phyloP scores from a whole-genome alignment of 306 rosid species.

The Alnus glutinosa region DNA sequence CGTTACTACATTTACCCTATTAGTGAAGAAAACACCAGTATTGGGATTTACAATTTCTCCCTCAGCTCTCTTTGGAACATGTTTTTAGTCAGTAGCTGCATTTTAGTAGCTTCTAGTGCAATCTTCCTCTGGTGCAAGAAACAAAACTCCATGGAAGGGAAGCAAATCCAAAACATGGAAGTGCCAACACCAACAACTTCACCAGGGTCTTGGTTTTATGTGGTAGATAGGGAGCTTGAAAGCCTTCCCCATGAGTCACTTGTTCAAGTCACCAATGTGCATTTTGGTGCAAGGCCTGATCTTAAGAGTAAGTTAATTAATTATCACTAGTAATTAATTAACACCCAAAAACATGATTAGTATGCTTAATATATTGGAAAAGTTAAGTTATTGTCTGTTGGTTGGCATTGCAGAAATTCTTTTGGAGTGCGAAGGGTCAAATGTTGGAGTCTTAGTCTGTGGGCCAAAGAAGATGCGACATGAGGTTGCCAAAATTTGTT shows the following conservation, averaged over 20 bases:
- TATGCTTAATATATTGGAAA: no score
- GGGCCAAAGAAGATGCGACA: constrained; percentile 57
- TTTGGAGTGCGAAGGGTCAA: constrained; percentile 38
- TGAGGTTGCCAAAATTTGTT: constrained; percentile 51
- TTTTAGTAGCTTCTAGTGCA: constrained; percentile 39
- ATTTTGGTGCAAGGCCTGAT: constrained; percentile 46
- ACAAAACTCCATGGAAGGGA: constrained; percentile 23
- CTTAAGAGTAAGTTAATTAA: constrained; percentile 36
- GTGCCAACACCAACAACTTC: constrained; percentile 25
- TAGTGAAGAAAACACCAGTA: constrained; percentile 12
- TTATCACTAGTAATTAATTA: no score
- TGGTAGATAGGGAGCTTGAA: constrained; percentile 38
- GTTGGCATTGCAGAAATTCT: constrained; percentile 36
- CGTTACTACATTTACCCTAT: constrained; percentile 45
- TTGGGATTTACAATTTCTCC: constrained; percentile 34
- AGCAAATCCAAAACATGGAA: constrained; percentile 24
- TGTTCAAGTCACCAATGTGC: constrained; percentile 38
- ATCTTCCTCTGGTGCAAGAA: constrained; percentile 39
- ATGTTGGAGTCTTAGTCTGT: constrained; percentile 49
- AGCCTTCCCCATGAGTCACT: constrained; percentile 39
- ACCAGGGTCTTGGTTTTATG: constrained; percentile 27
- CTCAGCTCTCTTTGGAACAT: constrained; percentile 44
- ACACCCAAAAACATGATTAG: no score
- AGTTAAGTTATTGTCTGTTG: neutral
- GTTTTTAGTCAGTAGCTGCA: constrained; percentile 39